phyloP scores from a whole-genome alignment of 768 basidiomycete genomes.

The Leccinum incarnatum region DNA sequence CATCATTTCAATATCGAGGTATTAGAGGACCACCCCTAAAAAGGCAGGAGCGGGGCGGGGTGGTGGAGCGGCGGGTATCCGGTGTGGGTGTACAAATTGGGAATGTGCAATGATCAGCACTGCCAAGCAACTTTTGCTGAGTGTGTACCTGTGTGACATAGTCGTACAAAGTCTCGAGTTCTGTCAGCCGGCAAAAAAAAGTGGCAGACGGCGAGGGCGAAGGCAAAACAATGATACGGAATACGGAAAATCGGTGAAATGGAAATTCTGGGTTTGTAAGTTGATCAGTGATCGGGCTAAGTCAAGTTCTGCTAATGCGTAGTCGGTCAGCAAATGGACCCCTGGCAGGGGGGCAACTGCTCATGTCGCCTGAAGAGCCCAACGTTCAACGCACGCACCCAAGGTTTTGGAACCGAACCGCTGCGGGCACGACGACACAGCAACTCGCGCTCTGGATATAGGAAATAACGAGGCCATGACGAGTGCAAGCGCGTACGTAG shows the following conservation, averaged over 20 bases:
- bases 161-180: not conserved
- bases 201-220: not conserved
- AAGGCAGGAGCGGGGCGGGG: constrained; percentile 18
- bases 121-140: not conserved
- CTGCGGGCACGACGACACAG: not conserved
- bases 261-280: constrained; percentile 13
- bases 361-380: not conserved
- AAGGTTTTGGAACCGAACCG: constrained; percentile 5
- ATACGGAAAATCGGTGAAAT: constrained; percentile 4
- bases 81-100: not conserved
- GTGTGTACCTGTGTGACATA: not conserved
- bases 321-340: constrained; percentile 5
- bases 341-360: constrained; percentile 6
- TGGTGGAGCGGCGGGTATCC: constrained; percentile 4
- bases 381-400: not conserved
- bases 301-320: not conserved
- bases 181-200: not conserved
- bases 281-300: constrained; percentile 23
- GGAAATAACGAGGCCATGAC: not conserved
- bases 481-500: not conserved
- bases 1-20: constrained; percentile 31
- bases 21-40: constrained; percentile 22
- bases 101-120: constrained; percentile 7
- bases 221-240: constrained; percentile 3
- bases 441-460: not conserved